Percentiles rank a stretch among this genome's conserved stretches.
Conservation (phyloP, 2,329 filamentous ascomycete species). For the Cladosporium sphaerospermum region DNA sequence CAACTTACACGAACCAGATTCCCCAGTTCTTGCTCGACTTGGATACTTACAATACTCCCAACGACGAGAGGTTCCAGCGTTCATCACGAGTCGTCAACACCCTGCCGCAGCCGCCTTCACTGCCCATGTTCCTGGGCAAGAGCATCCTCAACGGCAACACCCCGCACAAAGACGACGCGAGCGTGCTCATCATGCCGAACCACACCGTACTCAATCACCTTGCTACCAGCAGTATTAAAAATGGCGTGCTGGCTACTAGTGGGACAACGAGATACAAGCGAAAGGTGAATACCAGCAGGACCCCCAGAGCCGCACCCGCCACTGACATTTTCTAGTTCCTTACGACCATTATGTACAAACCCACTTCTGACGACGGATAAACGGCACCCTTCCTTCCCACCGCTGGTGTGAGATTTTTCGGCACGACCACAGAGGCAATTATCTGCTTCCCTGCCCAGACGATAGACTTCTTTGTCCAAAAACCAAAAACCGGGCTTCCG, state of each 20-base stretch:
- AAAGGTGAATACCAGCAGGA: conserved; percentile 54
- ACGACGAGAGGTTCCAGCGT: conserved; percentile 69
- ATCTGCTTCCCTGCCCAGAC: background rate
- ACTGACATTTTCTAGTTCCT: conserved; percentile 57
- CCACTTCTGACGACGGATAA: conserved; percentile 43
- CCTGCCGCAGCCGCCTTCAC: conserved; percentile 72
- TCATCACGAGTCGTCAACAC: conserved; percentile 70
- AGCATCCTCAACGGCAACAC: conserved; percentile 88
- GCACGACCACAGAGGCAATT: background rate
- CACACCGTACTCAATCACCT: conserved; percentile 95
- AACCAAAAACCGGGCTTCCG: background rate
- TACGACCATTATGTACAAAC: conserved; percentile 96
- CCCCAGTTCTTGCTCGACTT: conserved; percentile 82
- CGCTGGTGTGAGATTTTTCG: background rate
- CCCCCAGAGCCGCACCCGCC: too few species aligned
- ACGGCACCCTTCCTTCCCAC: background rate
- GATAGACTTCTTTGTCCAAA: background rate
- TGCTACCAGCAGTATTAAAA: conserved; percentile 96
- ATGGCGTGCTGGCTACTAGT: conserved; percentile 88
- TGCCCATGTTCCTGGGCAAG: conserved; percentile 88
- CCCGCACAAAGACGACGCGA: conserved; percentile 95
- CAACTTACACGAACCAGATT: conserved; percentile 65
- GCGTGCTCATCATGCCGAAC: conserved; percentile 92
- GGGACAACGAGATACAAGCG: conserved; percentile 96
- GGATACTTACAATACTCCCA: conserved; percentile 52